Base-by-base conservation (phyloP, 495 filamentous ascomycete species). In the Lepraria neglecta region DNA sequence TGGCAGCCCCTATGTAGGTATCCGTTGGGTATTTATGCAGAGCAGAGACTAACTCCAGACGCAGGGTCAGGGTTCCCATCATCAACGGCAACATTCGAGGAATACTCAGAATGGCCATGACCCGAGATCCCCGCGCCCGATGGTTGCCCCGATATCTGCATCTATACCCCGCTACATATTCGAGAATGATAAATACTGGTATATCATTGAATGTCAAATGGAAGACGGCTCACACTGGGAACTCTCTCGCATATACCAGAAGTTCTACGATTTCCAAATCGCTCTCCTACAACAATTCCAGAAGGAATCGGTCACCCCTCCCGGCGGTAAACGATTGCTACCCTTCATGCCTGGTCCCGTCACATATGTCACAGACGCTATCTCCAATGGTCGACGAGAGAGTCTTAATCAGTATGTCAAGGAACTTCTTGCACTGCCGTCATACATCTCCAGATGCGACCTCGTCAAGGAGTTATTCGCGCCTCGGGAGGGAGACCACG, bases 331-430 rank as follows among this genome's bases (percentile, higher is more conserved):
- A 57, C 85, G 94, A 35, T 89, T 87, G 17, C 72, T 98, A 7
- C 94, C 94, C n/a, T 98, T 92, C 73, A 98, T 98, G 94, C 94
- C 94, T 21, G 94, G 94, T 11, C 94, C 94, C 24, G 92, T 98
- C 66, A 95, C 92, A 60, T 95, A 95, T 74, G 95, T 98, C 56
- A 98, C 95, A 17, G 95, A 97, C 70, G 89, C 89, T 7, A 97
- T 98, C 67, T 95, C 91, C 43, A 91, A 96, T 65, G 94, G 91
- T 35, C 85, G 94, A 53, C 85, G 91, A 51, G 87, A 90, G 65
- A 95, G 92, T 70, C 77, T 98, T 14, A 91, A 98, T 69, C 87
- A 91, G 59, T 98, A 98, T 65, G 89, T 98, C 67, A 92, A 92
- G 73, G 91, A 91, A 64, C 82, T 98, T 9, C 76, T 98, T 3